Conservation (phyloP, 192 early-diverging fungal genomes). For the Cladochytrium replicatum region DNA sequence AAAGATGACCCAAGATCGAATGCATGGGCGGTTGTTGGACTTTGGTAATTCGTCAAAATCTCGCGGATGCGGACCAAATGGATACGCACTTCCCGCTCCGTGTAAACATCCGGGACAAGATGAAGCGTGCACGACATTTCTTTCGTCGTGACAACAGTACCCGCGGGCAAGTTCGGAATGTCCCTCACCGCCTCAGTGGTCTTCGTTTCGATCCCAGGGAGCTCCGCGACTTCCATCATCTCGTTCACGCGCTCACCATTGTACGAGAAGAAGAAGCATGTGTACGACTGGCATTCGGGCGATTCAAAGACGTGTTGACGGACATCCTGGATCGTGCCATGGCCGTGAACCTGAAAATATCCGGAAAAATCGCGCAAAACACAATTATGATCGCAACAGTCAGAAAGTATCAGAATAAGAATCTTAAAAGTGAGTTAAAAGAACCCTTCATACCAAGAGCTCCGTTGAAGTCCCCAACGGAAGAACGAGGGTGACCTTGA, state of each 20-base stretch:
- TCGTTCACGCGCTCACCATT: constrained; percentile 69
- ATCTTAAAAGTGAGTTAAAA: too few relatives aligned
- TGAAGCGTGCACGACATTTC: constrained; percentile 22
- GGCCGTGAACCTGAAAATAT: background rate
- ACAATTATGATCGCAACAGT: too few relatives aligned
- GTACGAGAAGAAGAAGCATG: constrained; percentile 79
- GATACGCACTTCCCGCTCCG: constrained; percentile 82
- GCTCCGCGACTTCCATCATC: constrained; percentile 15
- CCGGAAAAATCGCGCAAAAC: too few relatives aligned
- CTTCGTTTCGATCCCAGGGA: background rate
- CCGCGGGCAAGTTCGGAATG: constrained; percentile 54
- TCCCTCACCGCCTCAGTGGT: constrained; percentile 57
- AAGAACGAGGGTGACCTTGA: too few relatives aligned
- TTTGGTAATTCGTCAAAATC: constrained; percentile 66
- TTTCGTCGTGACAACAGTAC: constrained; percentile 52
- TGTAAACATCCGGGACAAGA: constrained; percentile 58
- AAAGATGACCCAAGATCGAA: constrained; percentile 70
- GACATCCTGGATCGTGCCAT: constrained; percentile 78
- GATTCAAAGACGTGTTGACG: constrained; percentile 80
- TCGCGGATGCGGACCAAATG: constrained; percentile 85
- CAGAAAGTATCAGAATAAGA: too few relatives aligned
- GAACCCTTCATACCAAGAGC: too few relatives aligned
- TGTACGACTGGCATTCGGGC: constrained; percentile 72
- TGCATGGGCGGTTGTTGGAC: constrained; percentile 42
- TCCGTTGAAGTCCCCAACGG: too few relatives aligned